Percentiles rank a stretch among this genome's conserved stretches.
phyloP scores from a whole-genome alignment of 2,329 filamentous ascomycete species.

The Fusarium abutilonis region DNA sequence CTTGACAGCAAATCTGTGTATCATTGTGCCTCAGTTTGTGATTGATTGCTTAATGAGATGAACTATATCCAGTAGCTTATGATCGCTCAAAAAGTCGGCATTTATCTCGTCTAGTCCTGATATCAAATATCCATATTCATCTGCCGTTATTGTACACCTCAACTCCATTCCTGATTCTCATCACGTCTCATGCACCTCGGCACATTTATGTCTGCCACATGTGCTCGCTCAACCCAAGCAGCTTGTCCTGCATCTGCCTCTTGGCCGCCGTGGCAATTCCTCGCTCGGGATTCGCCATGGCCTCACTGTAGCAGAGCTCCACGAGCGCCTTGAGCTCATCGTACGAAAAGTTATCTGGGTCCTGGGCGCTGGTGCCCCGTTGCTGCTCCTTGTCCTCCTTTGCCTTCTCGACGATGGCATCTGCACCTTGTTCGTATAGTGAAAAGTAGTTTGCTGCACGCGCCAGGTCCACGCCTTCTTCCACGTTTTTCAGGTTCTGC shows the following conservation, averaged over 20 bases:
- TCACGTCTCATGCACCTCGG: background rate
- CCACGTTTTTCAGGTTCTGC: slow-evolving; percentile 95
- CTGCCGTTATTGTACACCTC: slow-evolving; percentile 13
- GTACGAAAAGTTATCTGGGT: slow-evolving; percentile 65
- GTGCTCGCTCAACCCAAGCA: slow-evolving; percentile 75
- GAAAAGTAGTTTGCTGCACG: slow-evolving; percentile 74
- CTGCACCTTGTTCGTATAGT: slow-evolving; percentile 72
- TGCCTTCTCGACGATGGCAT: slow-evolving; percentile 71
- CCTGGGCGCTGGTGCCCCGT: slow-evolving; percentile 47
- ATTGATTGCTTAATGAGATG: background rate
- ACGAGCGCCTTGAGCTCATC: slow-evolving; percentile 73
- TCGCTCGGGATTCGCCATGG: slow-evolving; percentile 71
- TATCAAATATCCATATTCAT: slow-evolving; percentile 5
- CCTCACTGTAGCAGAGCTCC: slow-evolving; percentile 75
- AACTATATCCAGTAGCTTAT: background rate
- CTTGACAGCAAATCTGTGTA: slow-evolving; percentile 5
- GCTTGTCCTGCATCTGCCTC: slow-evolving; percentile 75
- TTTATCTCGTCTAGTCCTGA: slow-evolving; percentile 1
- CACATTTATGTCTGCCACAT: slow-evolving; percentile 67
- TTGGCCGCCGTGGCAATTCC: slow-evolving; percentile 74
- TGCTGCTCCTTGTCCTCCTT: slow-evolving; percentile 57
- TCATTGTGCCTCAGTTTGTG: background rate
- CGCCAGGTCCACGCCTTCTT: slow-evolving; percentile 72
- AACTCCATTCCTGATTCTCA: slow-evolving; percentile 26
- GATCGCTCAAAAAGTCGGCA: background rate